These are phyloP conservation scores for Colletotrichum cuscutae DNA, from an alignment of 2,329 filamentous ascomycete species.

Conservation along the genomic window DNA sequence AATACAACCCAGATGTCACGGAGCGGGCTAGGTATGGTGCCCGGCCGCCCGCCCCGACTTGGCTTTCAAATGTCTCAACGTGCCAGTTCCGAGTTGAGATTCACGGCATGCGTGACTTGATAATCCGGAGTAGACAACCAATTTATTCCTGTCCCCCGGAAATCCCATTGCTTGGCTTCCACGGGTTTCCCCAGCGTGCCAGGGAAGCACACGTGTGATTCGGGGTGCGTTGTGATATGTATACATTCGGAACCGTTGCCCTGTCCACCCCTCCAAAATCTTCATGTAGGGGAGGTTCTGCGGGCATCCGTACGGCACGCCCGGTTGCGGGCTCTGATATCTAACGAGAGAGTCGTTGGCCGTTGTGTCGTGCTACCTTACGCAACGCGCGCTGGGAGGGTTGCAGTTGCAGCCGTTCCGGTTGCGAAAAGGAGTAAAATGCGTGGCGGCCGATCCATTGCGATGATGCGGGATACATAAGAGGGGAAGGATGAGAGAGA, in stretches of 20 bases:
- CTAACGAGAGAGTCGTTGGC: not conserved
- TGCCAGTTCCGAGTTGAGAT: not conserved
- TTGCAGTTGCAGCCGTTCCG: constrained; percentile 12
- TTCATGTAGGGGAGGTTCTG: not conserved
- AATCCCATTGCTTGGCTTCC: not conserved
- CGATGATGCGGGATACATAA: not conserved
- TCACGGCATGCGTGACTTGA: not conserved
- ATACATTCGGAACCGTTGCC: not conserved
- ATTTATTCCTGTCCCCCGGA: not conserved
- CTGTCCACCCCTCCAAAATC: not conserved
- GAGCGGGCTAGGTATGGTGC: not conserved
- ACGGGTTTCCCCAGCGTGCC: not conserved
- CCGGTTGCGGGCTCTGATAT: not conserved
- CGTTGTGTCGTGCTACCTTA: not conserved
- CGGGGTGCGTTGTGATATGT: not conserved
- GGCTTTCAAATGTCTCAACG: not conserved
- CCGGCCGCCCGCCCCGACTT: not conserved
- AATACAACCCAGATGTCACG: not conserved
- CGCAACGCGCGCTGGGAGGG: not conserved
- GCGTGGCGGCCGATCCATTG: not conserved
- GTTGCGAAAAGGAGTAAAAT: not conserved
- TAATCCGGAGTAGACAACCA: not conserved
- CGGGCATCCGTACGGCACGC: not conserved
- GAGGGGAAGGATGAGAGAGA: not conserved
- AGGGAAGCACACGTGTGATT: not conserved